These are phyloP conservation scores for Sporothrix euskadiensis DNA, from an alignment of 2,329 filamentous ascomycete species.

Conservation along the genomic window DNA sequence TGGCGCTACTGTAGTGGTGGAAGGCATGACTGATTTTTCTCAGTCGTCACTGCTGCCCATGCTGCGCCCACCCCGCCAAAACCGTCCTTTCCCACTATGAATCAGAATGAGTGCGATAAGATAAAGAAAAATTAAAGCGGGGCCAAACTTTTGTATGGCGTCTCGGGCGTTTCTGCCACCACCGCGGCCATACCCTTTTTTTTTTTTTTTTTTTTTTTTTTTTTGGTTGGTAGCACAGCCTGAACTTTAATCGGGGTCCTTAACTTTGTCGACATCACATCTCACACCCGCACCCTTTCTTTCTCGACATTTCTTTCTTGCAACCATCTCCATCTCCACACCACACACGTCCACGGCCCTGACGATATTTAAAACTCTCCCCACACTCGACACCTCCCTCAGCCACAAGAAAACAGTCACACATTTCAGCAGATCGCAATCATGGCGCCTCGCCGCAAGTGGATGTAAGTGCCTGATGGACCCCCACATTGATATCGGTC, in stretches of 20 bases:
- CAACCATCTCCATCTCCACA: background rate
- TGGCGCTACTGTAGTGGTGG: constrained; percentile 2
- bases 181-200: constrained; percentile 8
- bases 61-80: constrained; percentile 20
- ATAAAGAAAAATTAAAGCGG: constrained; percentile 28
- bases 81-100: background rate
- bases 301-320: background rate
- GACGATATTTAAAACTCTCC: background rate
- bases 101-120: constrained; percentile 28
- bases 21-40: constrained; percentile 8
- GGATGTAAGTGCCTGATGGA: constrained; percentile 41
- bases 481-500: background rate
- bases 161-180: background rate
- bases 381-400: background rate
- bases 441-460: constrained; percentile 33
- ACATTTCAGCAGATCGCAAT: background rate
- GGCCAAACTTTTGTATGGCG: background rate
- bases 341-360: background rate
- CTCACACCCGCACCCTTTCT: background rate
- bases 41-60: constrained; percentile 6
- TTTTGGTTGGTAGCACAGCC: constrained; percentile 20
- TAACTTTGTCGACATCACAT: background rate
- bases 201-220: constrained; percentile 27
- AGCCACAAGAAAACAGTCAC: background rate
- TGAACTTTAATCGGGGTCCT: constrained; percentile 2